These are phyloP conservation scores for Candida suzukii DNA, from an alignment of 805 yeast genomes.

Conservation along the genomic window DNA sequence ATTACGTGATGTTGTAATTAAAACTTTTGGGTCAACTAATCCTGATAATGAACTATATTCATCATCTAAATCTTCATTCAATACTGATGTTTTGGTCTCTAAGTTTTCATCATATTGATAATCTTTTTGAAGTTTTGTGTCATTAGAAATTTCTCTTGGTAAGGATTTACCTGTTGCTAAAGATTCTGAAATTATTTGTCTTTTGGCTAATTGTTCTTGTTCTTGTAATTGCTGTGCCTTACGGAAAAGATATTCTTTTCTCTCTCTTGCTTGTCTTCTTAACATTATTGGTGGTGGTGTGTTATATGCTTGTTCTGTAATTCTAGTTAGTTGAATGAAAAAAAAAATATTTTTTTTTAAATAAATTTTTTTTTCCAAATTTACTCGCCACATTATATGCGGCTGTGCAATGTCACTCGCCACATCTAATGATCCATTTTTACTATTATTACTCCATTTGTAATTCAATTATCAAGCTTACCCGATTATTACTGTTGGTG, in stretches of 20 bases:
- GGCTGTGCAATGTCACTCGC: too few relatives aligned
- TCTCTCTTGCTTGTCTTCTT: constrained; percentile 91
- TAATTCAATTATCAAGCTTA: too few relatives aligned
- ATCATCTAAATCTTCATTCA: constrained; percentile 57
- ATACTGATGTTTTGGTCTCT: constrained; percentile 27
- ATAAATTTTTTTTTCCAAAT: too few relatives aligned
- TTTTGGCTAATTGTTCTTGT: constrained; percentile 73
- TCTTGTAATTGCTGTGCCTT: constrained; percentile 90
- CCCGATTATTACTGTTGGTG: too few relatives aligned
- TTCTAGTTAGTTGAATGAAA: too few relatives aligned
- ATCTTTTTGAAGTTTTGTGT: constrained; percentile 70
- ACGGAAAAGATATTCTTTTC: constrained; percentile 87
- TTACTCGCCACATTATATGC: too few relatives aligned
- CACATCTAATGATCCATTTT: too few relatives aligned
- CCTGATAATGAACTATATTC: constrained; percentile 89
- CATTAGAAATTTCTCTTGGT: constrained; percentile 87
- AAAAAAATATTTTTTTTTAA: too few relatives aligned
- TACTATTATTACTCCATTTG: too few relatives aligned
- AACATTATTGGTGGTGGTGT: constrained; percentile 40
- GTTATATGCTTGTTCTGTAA: not conserved
- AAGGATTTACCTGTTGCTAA: constrained; percentile 87
- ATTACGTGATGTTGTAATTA: constrained; percentile 90
- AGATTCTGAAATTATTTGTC: constrained; percentile 81
- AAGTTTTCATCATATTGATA: constrained; percentile 81
- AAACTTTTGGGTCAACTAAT: constrained; percentile 79